Percentiles rank a stretch among this genome's conserved stretches.
Evolutionary conservation across 139 green algal genomes (phyloP).

Genomic region (Tetradesmus lagerheimii): DNA sequence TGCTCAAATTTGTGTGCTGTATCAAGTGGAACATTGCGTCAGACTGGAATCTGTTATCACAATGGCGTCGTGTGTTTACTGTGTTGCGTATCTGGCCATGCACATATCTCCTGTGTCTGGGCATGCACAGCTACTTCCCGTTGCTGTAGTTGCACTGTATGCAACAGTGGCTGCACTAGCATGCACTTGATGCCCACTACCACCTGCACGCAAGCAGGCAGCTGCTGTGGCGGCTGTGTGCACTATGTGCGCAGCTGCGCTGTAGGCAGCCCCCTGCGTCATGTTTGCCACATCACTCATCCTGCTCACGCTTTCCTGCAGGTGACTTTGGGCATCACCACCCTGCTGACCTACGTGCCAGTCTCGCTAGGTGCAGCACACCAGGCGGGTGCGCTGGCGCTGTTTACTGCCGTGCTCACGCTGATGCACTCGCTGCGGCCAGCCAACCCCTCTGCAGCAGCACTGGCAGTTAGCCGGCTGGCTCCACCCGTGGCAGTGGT

Average conservation of each 20-base stretch:
- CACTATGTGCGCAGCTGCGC: too few species aligned
- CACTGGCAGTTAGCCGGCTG: slow-evolving; percentile 41
- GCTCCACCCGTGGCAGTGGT: slow-evolving; percentile 60
- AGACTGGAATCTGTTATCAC: not conserved
- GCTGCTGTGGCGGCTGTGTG: too few species aligned
- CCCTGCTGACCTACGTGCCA: slow-evolving; percentile 93
- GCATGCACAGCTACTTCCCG: too few species aligned
- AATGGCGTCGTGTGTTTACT: not conserved
- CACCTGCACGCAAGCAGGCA: too few species aligned
- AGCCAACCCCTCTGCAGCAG: slow-evolving; percentile 6
- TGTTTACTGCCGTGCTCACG: slow-evolving; percentile 89
- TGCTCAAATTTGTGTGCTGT: not conserved
- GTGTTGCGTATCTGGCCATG: too few species aligned
- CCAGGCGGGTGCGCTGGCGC: slow-evolving; percentile 88
- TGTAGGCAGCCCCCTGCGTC: too few species aligned
- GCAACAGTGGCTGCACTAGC: too few species aligned
- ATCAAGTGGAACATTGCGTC: too few species aligned
- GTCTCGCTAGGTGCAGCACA: slow-evolving; percentile 83
- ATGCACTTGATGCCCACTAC: too few species aligned
- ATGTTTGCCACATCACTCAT: too few species aligned
- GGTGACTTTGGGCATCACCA: slow-evolving; percentile 83
- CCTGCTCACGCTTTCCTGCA: slow-evolving; percentile 50
- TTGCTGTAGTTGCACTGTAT: too few species aligned
- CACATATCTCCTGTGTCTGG: too few species aligned
- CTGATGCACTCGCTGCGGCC: slow-evolving; percentile 86